Evolutionary conservation across 1,139 yeast genomes (phyloP).

Genomic region (Hemisphaericaspora lyxosophila): DNA sequence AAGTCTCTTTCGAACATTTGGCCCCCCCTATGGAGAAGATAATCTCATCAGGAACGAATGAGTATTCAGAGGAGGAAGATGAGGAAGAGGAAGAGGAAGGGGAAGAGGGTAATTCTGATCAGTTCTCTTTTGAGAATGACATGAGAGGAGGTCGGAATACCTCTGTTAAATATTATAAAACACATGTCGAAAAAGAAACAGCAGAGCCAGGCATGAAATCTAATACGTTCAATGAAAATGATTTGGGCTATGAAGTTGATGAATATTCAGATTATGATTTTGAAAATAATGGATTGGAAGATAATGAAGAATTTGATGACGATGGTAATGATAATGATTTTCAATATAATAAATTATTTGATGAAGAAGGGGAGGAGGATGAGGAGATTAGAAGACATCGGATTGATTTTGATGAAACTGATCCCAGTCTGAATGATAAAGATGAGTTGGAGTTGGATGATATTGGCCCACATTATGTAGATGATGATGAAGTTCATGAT

Average conservation of each 20-base stretch:
- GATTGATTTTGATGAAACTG: not conserved
- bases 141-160: conserved; percentile 58
- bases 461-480: too few species aligned
- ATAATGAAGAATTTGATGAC: conserved; percentile 46
- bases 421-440: too few species aligned
- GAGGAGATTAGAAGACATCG: conserved; percentile 12
- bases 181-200: conserved; percentile 13
- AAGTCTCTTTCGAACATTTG: conserved; percentile 16
- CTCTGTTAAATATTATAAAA: conserved; percentile 61
- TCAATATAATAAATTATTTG: conserved; percentile 22
- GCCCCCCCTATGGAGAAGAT: not conserved
- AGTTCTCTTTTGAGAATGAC: conserved; percentile 60
- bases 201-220: conserved; percentile 9
- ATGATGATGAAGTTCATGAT: conserved; percentile 6
- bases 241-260: conserved; percentile 36
- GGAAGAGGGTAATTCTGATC: conserved; percentile 39
- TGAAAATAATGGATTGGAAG: conserved; percentile 50
- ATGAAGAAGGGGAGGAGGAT: conserved; percentile 22
- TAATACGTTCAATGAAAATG: conserved; percentile 29
- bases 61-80: too few species aligned
- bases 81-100: conserved; percentile 16
- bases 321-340: conserved; percentile 52
- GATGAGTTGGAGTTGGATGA: not conserved
- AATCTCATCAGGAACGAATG: not conserved
- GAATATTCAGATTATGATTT: conserved; percentile 44